Evolutionary conservation across 108 stramenopile genomes (phyloP), one percentile per base, ranked within the genome.

Genomic region (Cylindrotheca closterium): DNA sequence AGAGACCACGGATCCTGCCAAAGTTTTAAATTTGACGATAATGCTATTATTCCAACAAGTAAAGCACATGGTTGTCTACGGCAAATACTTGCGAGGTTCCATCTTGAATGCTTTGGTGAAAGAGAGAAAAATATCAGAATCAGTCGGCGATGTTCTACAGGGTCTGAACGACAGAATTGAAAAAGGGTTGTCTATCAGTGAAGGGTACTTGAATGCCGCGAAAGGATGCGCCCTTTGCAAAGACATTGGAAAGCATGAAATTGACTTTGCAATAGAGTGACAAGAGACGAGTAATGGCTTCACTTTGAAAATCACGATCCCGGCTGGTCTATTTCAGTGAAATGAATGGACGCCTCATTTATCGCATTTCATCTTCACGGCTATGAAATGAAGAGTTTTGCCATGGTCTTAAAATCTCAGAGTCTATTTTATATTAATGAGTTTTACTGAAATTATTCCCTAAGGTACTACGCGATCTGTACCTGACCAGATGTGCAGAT

Each of bases 41-140:
- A 78, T 75, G 66, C 29, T 78, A 17, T 26, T 78, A 17, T 82
- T 65, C 21, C 81, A 82, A 51, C 77, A 78, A 54, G 63, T 75
- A 4, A 74, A 69, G 54, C 60, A 78, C 51, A 15, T 75, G 32
- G 61, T 71, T 21, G 73, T 57, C 0, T 45, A 21, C 24, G 77
- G 77, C 22, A 23, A 22, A 18, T 28, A 57, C 12, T 29, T 78
- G n/a, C 42, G 59, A 21, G 70, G 74, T n/a, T 57, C 69, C 25
- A 55, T 78, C 25, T 32, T 74, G 59, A 42, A 58, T 19, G 10
- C 69, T 28, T 64, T 82, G 60, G 12, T n/a, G 15, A 30, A 58
- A n/a, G 77, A 78, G 37, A 51, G 74, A 29, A 78, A 78, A 52
- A 75, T 82, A 23, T 30, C 73, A 18, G 51, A 64, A 17, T 32